Evolutionary conservation across 2,329 filamentous ascomycete species (phyloP), one percentile per base, ranked within the genome.

Genomic region (Penicillium nordicum): DNA sequence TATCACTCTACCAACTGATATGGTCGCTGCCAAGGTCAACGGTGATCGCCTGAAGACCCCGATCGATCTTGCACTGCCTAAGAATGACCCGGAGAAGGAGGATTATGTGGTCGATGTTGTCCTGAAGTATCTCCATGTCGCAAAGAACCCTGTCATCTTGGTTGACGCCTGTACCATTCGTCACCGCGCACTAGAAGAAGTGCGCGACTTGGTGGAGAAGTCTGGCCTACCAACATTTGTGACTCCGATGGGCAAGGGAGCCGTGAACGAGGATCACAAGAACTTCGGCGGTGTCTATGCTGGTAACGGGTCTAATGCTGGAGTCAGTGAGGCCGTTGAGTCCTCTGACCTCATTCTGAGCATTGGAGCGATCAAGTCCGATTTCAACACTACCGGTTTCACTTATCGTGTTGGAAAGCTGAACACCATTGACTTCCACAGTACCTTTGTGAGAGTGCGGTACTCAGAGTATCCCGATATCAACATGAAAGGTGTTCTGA

Each of bases 221-320:
- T 89, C 89, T 1, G 80, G 84, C 4, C 78, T 96, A 8, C 91
- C 92, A 5, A 88, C 89, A 0, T 95, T 94, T 65, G 89, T 92
- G n/a, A 88, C 90, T 0, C 90, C 91, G 2, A 95, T 95, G 88
- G 91, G 91, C 45, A 96, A 96, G 76, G 84, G 90, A 18, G 88
- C 89, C 21, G 83, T 96, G 45, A 83, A 94, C 66, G 91, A 96
- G 73, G 83, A 82, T 2, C 81, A 88, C 45, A 78, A 82, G n/a
- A 88, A 84, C 67, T 96, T 88, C 64, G 89, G 89, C 23, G 92
- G 92, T 61, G 89, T 96, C 5, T 95, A 96, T 71, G 88, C 88
- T 9, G 92, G 92, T n/a, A 82, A 82, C 57, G 90, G 88, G 36
- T 91, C 87, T 32, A 83, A 87, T 50, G 80, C 84, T 1, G 69